Evolutionary conservation across 192 early-diverging fungal species (phyloP), one percentile per base, ranked within the genome.

Genomic region (Coemansia asiatica): DNA sequence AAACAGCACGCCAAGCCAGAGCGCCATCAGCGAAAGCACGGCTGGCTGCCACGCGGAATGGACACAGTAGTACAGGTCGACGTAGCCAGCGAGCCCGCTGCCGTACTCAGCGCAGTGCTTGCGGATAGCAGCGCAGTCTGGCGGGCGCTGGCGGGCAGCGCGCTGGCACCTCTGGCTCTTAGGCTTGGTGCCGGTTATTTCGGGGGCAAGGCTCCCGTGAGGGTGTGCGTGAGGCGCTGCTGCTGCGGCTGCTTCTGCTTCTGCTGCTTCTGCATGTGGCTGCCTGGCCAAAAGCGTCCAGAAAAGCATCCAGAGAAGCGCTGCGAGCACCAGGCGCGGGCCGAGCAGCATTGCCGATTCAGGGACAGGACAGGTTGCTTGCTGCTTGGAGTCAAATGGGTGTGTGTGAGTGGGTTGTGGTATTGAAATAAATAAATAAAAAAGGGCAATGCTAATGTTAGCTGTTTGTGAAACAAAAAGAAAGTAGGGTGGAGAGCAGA

Each of bases 1-100:
- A 71, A 92, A 92, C 26, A 94, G 72, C 61, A 91, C 85, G 15
- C 85, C 35, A 33, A 92, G 65, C 92, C 90, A 94, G n/a, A 68
- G 29, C 70, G 88, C 84, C 64, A 90, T 61, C 18, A 81, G 26
- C 3, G 68, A 46, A 21, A 90, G 70, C 46, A 72, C 26, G 12
- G 46, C 26, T 2, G 56, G 15, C 49, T 63, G 72, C 36, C 63
- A 58, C 0, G 61, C 15, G 12, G 69, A 22, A 22, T 66, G 61
- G 6, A 29, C 25, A 73, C 84, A 85, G 60, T 82, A 84, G 66
- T 85, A 85, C 10, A 75, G 56, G 33, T 82, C 71, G 16, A 84
- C 57, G 26, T 84, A 85, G 46, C 71, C 61, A n/a, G 64, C 28
- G 18, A 90, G 44, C 6, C 92, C 90, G 31, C 86, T 72, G 31